Evolutionary conservation across 2,329 filamentous ascomycete genomes (phyloP).

Genomic region (Arthrobotrys megalospora): DNA sequence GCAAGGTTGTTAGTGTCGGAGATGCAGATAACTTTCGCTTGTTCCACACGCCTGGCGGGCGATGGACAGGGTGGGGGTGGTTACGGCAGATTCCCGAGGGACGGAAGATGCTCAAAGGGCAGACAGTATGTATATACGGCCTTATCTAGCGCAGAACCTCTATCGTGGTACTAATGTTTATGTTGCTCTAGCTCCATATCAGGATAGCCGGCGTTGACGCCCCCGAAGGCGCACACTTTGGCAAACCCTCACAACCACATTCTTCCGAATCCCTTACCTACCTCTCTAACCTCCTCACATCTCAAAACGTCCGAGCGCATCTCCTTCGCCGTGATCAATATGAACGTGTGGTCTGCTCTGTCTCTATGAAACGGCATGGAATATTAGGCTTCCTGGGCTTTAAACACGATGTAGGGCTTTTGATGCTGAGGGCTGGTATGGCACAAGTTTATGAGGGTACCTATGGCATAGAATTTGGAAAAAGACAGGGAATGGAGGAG

Average conservation of each 20-base stretch:
- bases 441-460: slow-evolving; percentile 90
- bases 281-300: slow-evolving; percentile 80
- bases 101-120: slow-evolving; percentile 79
- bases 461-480: slow-evolving; percentile 75
- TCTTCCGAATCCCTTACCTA: slow-evolving; percentile 84
- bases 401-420: slow-evolving; percentile 84
- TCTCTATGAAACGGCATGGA: slow-evolving; percentile 76
- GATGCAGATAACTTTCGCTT: slow-evolving; percentile 97
- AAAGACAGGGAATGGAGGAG: slow-evolving; percentile 74
- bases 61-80: slow-evolving; percentile 92
- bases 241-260: slow-evolving; percentile 86
- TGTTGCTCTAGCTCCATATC: slow-evolving; percentile 80
- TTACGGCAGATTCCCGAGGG: slow-evolving; percentile 79
- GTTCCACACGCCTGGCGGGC: slow-evolving; percentile 91
- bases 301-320: slow-evolving; percentile 83
- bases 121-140: slow-evolving; percentile 76
- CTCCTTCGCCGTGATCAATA: slow-evolving; percentile 92
- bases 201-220: slow-evolving; percentile 94
- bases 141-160: background rate
- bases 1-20: slow-evolving; percentile 90
- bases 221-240: slow-evolving; percentile 93
- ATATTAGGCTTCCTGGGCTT: slow-evolving; percentile 72
- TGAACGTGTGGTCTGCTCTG: slow-evolving; percentile 88
- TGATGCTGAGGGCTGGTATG: slow-evolving; percentile 87
- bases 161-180: background rate